These are phyloP conservation scores for Fusarium ambrosium DNA, from an alignment of 2,329 filamentous ascomycete species.

Conservation along the genomic window DNA sequence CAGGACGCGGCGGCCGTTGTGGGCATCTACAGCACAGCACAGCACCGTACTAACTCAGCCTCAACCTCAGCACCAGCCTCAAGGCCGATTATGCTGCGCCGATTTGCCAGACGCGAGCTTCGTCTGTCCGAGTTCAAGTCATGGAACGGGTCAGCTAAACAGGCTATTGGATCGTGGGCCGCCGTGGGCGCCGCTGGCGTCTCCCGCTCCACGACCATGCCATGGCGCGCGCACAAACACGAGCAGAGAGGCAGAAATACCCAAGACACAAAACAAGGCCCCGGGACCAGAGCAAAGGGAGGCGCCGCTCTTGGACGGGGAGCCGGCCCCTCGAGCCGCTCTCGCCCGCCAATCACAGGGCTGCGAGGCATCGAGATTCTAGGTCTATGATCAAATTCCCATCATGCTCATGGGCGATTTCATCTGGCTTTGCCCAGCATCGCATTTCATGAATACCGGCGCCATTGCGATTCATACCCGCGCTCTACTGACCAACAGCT, in stretches of 20 bases:
- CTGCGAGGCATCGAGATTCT: slow-evolving; percentile 43
- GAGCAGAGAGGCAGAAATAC: slow-evolving; percentile 15
- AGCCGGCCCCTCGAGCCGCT: slow-evolving; percentile 18
- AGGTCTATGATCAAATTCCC: slow-evolving; percentile 39
- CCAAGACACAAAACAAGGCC: slow-evolving; percentile 15
- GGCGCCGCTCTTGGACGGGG: slow-evolving; percentile 28
- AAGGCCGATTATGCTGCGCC: neutral
- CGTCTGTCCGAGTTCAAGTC: neutral
- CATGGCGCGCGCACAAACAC: neutral
- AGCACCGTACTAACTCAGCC: slow-evolving; percentile 11
- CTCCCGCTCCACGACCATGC: slow-evolving; percentile 2
- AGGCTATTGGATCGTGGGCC: slow-evolving; percentile 17
- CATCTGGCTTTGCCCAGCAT: slow-evolving; percentile 14
- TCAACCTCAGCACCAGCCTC: neutral
- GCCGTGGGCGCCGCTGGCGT: slow-evolving; percentile 3
- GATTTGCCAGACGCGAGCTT: neutral
- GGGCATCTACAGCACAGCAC: neutral
- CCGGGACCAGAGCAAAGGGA: slow-evolving; percentile 22
- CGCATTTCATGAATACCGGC: slow-evolving; percentile 14
- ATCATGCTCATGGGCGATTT: slow-evolving; percentile 38
- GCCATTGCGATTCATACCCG: slow-evolving; percentile 11
- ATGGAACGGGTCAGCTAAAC: neutral
- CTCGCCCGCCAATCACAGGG: slow-evolving; percentile 19
- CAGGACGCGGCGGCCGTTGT: slow-evolving; percentile 6
- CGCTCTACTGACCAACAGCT: slow-evolving; percentile 10